Evolutionary conservation across 225 moss, liverwort and hornwort genomes (phyloP), one percentile per base, ranked within the genome.

Genomic region (Straminergon stramineum): DNA sequence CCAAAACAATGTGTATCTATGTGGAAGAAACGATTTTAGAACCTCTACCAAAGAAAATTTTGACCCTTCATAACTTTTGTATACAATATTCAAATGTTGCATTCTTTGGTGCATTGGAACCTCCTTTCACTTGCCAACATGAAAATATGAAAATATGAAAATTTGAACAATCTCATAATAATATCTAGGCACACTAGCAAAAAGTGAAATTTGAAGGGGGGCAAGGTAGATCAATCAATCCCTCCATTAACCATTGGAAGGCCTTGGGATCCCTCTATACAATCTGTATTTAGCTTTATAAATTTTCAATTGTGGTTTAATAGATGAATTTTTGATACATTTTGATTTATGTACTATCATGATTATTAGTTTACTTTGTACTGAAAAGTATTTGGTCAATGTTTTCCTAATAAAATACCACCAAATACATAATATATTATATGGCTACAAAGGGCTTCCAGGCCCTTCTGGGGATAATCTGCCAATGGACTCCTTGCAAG

Each of bases 1-100:
- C 1, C 24, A 15, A 41, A 41, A 41, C 8, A 71, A 41, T 41
- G 41, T 26, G 41, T 71, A 9, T 2, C 26, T 5, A 8, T 15
- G 9, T 41, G 5, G 27, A 43, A 73, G 27, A 73, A 73, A 73
- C 2, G 0, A 27, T 73, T 73, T 43, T 27, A 5, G 5, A 43
- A 27, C 5, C 16, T 73, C 27, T 16, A 43, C 3, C 0, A 10
- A 43, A 73, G 3, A 73, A 73, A 43, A 16, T 9, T 41, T 41
- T 41, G 15, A 15, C 5, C 26, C 5, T 71, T 43, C 16, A 43
- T 43, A 73, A 16, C 22, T 73, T 43, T 73, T 73, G 43, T 9
- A 43, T 43, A 0, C 26, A 0, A 5, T 15, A 73, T 73, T 1
- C 16, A 73, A 43, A 73, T 28, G 10, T 2, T 1, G 1, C 0